Evolutionary conservation across 1,284 basidiomycete species (phyloP).

Genomic region (Microbotryum lychnidis-dioicae): DNA sequence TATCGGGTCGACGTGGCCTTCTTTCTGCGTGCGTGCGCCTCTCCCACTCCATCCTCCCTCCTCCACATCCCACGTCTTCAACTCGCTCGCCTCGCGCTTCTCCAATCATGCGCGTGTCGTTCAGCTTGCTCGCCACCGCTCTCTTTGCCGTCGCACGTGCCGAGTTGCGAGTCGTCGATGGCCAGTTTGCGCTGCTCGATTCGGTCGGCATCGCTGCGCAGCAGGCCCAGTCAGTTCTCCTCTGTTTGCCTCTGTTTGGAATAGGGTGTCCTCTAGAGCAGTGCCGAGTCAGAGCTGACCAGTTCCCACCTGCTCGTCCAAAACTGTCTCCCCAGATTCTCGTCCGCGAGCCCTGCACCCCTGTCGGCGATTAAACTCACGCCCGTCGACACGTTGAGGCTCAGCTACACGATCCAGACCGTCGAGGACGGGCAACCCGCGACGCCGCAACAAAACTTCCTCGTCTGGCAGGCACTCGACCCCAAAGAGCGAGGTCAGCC

Average conservation of each 20-base stretch:
- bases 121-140: neutral
- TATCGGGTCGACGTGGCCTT: too few species aligned
- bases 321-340: conserved; percentile 7
- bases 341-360: conserved; percentile 3
- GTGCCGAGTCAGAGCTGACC: too few species aligned
- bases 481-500: neutral
- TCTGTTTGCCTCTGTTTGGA: neutral
- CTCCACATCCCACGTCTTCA: too few species aligned
- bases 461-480: conserved; percentile 8
- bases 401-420: conserved; percentile 16
- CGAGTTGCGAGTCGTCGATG: conserved; percentile 5
- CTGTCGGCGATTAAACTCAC: neutral
- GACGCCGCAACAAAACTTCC: conserved; percentile 20
- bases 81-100: too few species aligned
- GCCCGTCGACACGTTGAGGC: conserved; percentile 19
- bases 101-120: too few species aligned
- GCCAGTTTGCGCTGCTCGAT: conserved; percentile 22
- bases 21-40: too few species aligned
- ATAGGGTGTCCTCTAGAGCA: too few species aligned
- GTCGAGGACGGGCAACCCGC: neutral
- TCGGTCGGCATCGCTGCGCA: conserved; percentile 7
- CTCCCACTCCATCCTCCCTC: too few species aligned
- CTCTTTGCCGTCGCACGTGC: neutral
- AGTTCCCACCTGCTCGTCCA: too few species aligned
- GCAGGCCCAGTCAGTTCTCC: neutral